These are phyloP conservation scores for Eleusine coracana DNA, from an alignment of 176 grass and related monocot species.

Conservation along the genomic window DNA sequence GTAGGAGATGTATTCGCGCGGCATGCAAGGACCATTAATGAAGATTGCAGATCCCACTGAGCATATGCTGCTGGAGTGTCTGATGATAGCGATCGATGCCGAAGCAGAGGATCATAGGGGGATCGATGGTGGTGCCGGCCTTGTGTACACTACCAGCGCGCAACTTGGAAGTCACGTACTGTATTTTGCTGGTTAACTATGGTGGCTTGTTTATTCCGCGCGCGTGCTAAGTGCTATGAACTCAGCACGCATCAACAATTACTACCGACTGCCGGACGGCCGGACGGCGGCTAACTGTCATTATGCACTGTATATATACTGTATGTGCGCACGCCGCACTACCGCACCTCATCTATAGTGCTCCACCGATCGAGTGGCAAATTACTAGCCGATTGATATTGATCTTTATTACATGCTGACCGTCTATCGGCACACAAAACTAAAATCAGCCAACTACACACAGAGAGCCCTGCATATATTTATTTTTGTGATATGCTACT, in stretches of 20 bases:
- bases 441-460: too few species aligned
- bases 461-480: too few species aligned
- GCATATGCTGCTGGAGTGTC: too few species aligned
- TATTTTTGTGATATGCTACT: too few species aligned
- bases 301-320: not conserved
- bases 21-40: too few species aligned
- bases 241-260: slow-evolving; percentile 1
- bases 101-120: too few species aligned
- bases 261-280: not conserved
- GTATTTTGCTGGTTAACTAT: not conserved
- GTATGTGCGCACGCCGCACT: not conserved
- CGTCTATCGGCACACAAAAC: too few species aligned
- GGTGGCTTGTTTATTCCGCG: not conserved
- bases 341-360: not conserved
- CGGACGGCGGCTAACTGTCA: not conserved
- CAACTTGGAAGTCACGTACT: not conserved
- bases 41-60: too few species aligned
- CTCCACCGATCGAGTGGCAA: not conserved
- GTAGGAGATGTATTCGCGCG: too few species aligned
- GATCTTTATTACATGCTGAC: too few species aligned
- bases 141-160: not conserved
- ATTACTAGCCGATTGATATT: not conserved
- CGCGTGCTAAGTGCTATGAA: not conserved
- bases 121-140: not conserved
- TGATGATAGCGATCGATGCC: too few species aligned